Evolutionary conservation across 176 grass and related monocot genomes (phyloP).

Genomic region (Cymbopogon citratus): DNA sequence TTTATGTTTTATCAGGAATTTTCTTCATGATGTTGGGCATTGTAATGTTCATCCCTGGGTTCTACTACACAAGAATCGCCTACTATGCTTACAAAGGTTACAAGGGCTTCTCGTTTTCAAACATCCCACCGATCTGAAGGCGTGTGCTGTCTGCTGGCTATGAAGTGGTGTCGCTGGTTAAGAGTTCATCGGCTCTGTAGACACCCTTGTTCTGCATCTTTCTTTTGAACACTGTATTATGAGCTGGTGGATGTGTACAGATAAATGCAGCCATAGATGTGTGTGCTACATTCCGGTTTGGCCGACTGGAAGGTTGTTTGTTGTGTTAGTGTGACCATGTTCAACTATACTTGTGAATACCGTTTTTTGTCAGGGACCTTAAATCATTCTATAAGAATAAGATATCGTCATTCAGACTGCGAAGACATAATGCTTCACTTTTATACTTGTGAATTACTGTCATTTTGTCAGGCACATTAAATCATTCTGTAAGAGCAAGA

Average conservation of each 20-base stretch:
- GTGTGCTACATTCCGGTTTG: slow-evolving; percentile 7
- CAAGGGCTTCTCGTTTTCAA: slow-evolving; percentile 92
- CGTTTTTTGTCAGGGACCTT: not conserved
- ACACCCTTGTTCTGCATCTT: slow-evolving; percentile 5
- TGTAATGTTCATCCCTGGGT: slow-evolving; percentile 92
- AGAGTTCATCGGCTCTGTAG: not conserved
- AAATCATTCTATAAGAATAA: not conserved
- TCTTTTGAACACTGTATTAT: not conserved
- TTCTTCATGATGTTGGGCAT: slow-evolving; percentile 89
- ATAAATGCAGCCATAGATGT: slow-evolving; percentile 40
- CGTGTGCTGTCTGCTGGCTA: not conserved
- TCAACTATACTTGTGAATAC: not conserved
- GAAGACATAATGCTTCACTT: too few species aligned
- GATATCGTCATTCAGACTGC: not conserved
- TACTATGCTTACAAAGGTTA: slow-evolving; percentile 95
- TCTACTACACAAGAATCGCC: slow-evolving; percentile 94
- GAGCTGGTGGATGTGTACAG: slow-evolving; percentile 34
- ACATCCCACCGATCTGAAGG: slow-evolving; percentile 74
- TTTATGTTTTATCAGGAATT: slow-evolving; percentile 41
- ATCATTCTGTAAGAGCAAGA: too few species aligned
- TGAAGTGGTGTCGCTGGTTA: not conserved
- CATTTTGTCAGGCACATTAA: too few species aligned
- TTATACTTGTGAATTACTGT: too few species aligned
- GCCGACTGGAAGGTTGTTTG: slow-evolving; percentile 20
- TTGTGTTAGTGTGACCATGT: not conserved